These are phyloP conservation scores for Claviceps quebecensis DNA, from an alignment of 2,329 filamentous ascomycete species.

Conservation along the genomic window DNA sequence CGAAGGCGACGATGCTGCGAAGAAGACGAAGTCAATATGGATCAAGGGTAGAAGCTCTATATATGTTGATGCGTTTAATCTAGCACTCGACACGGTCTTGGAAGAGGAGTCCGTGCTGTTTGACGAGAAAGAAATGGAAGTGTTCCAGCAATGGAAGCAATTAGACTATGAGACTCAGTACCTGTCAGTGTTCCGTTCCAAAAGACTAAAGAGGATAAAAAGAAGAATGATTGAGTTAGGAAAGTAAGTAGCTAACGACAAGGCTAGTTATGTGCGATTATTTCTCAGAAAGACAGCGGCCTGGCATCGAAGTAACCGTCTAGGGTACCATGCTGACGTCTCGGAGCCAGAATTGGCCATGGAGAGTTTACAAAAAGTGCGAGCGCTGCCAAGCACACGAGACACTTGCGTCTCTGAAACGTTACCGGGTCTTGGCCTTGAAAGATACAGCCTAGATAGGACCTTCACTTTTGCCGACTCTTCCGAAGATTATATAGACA, in stretches of 20 bases:
- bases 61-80: constrained; percentile 93
- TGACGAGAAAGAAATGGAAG: constrained; percentile 57
- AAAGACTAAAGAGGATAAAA: neutral
- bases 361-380: constrained; percentile 42
- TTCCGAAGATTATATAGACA: constrained; percentile 58
- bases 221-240: neutral
- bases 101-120: constrained; percentile 84
- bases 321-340: constrained; percentile 76
- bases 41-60: constrained; percentile 70
- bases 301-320: constrained; percentile 71
- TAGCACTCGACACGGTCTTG: constrained; percentile 78
- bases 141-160: constrained; percentile 63
- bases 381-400: constrained; percentile 35
- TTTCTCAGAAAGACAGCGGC: constrained; percentile 84
- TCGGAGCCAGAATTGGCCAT: constrained; percentile 57
- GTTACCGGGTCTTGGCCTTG: constrained; percentile 20
- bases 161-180: constrained; percentile 81
- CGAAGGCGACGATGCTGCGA: constrained; percentile 23
- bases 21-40: constrained; percentile 39
- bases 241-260: neutral
- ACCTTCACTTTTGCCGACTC: constrained; percentile 68
- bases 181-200: constrained; percentile 42
- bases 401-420: constrained; percentile 7
- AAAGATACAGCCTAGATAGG: constrained; percentile 33
- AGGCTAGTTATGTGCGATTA: constrained; percentile 65